phyloP scores from a whole-genome alignment of 2,329 filamentous ascomycete species.

The Seiridium cupressi region DNA sequence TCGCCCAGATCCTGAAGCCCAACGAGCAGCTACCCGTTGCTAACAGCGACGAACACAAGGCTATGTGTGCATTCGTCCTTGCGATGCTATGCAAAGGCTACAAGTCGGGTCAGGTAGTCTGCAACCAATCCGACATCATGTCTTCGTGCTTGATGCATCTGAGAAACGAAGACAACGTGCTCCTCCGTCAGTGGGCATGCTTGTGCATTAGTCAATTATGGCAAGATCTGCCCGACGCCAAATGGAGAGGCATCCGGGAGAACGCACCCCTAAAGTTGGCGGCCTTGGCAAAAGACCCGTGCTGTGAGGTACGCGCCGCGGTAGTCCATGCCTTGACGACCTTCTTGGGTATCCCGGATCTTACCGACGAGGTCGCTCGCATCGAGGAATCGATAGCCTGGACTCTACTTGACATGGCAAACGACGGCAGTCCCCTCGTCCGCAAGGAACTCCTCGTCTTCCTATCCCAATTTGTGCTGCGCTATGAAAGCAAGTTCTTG shows the following conservation, averaged over 20 bases:
- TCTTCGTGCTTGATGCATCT: conserved; percentile 82
- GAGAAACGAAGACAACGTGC: conserved; percentile 79
- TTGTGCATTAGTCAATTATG: conserved; percentile 94
- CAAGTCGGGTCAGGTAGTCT: conserved; percentile 86
- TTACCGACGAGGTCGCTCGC: conserved; percentile 86
- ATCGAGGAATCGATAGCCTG: conserved; percentile 90
- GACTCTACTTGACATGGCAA: conserved; percentile 85
- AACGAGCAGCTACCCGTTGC: conserved; percentile 79
- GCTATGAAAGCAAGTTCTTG: conserved; percentile 89
- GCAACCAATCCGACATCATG: conserved; percentile 87
- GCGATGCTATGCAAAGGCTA: conserved; percentile 97
- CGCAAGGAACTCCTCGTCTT: conserved; percentile 92
- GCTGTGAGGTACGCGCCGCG: conserved; percentile 88
- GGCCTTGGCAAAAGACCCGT: conserved; percentile 77
- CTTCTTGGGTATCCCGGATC: conserved; percentile 88
- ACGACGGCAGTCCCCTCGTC: conserved; percentile 91
- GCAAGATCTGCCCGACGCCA: conserved; percentile 86
- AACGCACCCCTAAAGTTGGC: conserved; percentile 81
- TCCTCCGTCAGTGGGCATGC: conserved; percentile 93
- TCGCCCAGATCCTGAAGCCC: conserved; percentile 87
- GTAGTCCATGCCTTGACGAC: conserved; percentile 93
- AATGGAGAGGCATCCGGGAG: conserved; percentile 92
- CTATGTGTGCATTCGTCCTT: conserved; percentile 98
- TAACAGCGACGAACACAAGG: conserved; percentile 90
- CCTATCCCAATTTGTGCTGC: conserved; percentile 84